phyloP scores from a whole-genome alignment of 345 rosid species.

The Citrus trifoliata region DNA sequence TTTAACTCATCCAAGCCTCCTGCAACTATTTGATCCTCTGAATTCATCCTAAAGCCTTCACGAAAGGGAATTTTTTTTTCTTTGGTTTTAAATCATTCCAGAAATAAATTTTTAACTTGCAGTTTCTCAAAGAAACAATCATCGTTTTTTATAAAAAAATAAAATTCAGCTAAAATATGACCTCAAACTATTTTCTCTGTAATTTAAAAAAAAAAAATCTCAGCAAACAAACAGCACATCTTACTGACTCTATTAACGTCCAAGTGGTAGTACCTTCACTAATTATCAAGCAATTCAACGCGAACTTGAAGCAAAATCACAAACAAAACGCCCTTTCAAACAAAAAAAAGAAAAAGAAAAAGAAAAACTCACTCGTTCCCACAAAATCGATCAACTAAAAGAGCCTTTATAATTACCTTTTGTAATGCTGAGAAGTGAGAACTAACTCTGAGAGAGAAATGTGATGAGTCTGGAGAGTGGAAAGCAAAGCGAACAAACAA shows the following conservation, averaged over 20 bases:
- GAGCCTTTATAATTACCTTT: background rate
- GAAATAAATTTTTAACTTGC: background rate
- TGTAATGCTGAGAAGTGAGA: background rate
- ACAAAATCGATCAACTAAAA: background rate
- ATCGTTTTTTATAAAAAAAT: background rate
- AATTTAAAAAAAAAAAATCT: background rate
- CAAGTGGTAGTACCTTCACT: background rate
- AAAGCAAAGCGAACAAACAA: background rate
- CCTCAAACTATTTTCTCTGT: background rate
- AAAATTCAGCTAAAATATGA: background rate
- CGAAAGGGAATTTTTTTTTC: no score
- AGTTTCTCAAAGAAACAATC: background rate
- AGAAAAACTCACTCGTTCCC: background rate
- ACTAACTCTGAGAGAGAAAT: background rate
- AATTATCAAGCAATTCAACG: background rate
- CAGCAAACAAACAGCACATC: background rate
- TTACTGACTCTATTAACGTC: background rate
- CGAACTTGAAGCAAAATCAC: background rate
- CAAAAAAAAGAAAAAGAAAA: background rate
- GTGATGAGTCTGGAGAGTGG: slow-evolving; percentile 31
- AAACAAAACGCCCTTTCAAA: background rate
- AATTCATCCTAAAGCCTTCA: background rate
- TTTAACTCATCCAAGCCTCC: background rate
- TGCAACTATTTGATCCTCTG: background rate
- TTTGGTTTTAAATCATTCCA: background rate